Conservation (phyloP, 1,284 basidiomycete genomes). For the Trichosporon inkin region DNA sequence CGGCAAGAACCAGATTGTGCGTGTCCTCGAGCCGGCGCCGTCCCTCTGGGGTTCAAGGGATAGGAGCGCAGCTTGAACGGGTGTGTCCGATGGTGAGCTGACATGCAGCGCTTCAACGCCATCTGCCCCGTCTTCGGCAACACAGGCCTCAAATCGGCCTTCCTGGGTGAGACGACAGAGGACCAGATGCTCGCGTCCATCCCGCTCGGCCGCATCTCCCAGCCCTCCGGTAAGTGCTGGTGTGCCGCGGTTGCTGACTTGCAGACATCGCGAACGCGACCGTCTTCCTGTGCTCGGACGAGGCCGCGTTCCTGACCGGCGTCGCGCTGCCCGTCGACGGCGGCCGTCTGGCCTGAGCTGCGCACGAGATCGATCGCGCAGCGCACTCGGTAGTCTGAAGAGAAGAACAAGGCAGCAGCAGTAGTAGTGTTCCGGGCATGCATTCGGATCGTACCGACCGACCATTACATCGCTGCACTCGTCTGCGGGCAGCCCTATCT, state of each 20-base stretch:
- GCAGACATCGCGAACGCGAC: constrained; percentile 27
- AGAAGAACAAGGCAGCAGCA: background rate
- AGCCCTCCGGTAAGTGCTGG: constrained; percentile 17
- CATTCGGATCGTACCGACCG: too few species aligned
- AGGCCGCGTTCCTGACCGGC: constrained; percentile 27
- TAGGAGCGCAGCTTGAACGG: background rate
- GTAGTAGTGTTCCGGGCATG: too few species aligned
- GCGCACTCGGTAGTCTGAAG: background rate
- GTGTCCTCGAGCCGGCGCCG: too few species aligned
- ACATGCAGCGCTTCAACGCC: constrained; percentile 22
- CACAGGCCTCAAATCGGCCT: constrained; percentile 19
- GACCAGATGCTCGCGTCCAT: constrained; percentile 19
- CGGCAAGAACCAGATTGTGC: constrained; percentile 19
- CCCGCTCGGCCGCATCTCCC: constrained; percentile 20
- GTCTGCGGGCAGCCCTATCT: too few species aligned
- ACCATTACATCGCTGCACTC: too few species aligned
- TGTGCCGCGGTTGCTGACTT: constrained; percentile 1
- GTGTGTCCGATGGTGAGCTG: background rate
- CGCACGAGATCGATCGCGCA: background rate
- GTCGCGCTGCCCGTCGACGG: constrained; percentile 24
- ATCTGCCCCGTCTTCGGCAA: constrained; percentile 23
- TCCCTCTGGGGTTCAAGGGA: too few species aligned
- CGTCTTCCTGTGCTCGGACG: constrained; percentile 24
- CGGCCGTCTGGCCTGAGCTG: constrained; percentile 17
- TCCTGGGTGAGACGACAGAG: constrained; percentile 21